Base-by-base conservation (phyloP, 2,329 filamentous ascomycete species). In the Waltergamsia citrina region DNA sequence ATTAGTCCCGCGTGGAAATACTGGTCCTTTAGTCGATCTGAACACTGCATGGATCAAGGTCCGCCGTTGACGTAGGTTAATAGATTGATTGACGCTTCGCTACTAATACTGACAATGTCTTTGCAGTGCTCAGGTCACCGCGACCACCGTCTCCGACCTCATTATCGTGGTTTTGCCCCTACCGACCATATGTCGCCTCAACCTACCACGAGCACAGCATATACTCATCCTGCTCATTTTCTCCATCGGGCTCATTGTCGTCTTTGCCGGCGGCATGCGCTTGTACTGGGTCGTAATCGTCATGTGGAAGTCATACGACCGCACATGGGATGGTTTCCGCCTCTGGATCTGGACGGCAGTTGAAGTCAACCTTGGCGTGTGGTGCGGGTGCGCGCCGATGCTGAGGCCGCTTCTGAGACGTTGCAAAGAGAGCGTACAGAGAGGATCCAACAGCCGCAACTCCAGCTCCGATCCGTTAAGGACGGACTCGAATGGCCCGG, bases 311-410 rank as follows among this genome's bases (percentile, higher is more conserved):
- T 58, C 55, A 2, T 62, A 57, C 42, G 59, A 63, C 38, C 51
- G 62, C 1, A 63, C 58, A 3, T 63, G 59, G 59, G 42, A 59
- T 7, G 56, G 58, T 1, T 57, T 57, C 29, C 42, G 57, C 11
- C 44, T 63, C 14, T 63, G 59, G 59, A 55, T 60, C 20, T 62
- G 59, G 59, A 60, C 58, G 2, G 55, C 59, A 3, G 51, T 62
- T 16, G 59, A 63, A 38, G 57, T 54, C 2, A 60, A 62, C 31
- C 39, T 62, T 15, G 59, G 56, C n/a, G 51, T 63, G 18, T 57
- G 61, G 19, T 62, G 58, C 31, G 59, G 58, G 12, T 62, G 55
- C 27, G 49, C 58, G 2, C 59, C 59, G 1, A 53, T 52, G 15
- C 46, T 62, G 25, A 43, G 49, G 2, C 47, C 46, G 0, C 39